phyloP scores from a whole-genome alignment of 345 rosid species.

The Clarkia xantiana region DNA sequence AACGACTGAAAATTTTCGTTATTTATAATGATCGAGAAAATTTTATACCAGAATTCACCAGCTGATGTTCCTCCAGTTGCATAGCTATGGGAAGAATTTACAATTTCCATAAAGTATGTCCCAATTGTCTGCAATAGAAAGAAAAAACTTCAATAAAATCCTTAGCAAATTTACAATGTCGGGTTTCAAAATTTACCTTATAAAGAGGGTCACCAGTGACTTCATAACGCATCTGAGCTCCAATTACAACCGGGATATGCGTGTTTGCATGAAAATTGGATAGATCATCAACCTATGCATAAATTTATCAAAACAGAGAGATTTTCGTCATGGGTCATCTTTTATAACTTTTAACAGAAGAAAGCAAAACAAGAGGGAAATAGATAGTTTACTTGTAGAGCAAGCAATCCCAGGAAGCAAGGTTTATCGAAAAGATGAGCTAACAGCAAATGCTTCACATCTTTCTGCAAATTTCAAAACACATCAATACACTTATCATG shows the following conservation, averaged over 20 bases:
- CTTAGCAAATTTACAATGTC: background rate
- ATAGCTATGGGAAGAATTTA: conserved; percentile 78
- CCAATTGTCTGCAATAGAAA: conserved; percentile 42
- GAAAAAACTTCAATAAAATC: background rate
- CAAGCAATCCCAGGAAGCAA: conserved; percentile 88
- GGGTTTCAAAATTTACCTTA: conserved; percentile 29
- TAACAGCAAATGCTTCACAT: conserved; percentile 65
- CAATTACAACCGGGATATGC: conserved; percentile 81
- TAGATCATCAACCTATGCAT: conserved; percentile 68
- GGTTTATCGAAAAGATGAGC: conserved; percentile 97
- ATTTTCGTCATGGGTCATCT: background rate
- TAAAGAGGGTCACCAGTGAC: conserved; percentile 78
- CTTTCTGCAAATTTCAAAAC: conserved; percentile 33
- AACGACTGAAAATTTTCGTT: too few relatives aligned
- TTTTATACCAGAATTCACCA: conserved; percentile 60
- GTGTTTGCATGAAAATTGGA: conserved; percentile 82
- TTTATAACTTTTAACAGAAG: background rate
- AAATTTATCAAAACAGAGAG: conserved; percentile 4
- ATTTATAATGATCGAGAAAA: background rate
- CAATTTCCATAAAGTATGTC: conserved; percentile 64
- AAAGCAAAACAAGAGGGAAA: background rate
- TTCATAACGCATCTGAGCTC: conserved; percentile 90
- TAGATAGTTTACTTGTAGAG: conserved; percentile 35
- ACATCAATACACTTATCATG: background rate
- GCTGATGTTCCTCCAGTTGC: conserved; percentile 91